Base-by-base conservation (phyloP, 2,329 filamentous ascomycete species). In the Trichophyton mentagrophytes region DNA sequence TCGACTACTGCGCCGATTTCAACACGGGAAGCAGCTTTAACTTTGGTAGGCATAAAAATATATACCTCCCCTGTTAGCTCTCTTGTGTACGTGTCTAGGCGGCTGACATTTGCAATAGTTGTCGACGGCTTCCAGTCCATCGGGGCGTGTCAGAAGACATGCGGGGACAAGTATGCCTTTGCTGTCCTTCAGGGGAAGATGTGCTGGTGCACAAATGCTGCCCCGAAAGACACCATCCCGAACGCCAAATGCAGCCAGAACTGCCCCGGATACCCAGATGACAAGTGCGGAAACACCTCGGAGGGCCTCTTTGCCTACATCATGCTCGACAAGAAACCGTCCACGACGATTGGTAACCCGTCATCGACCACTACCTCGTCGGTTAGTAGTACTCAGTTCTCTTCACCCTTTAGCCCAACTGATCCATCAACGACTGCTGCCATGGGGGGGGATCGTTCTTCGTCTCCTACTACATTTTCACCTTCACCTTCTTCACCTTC, bases 121-220 rank as follows among this genome's bases (percentile, higher is more conserved):
- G 60, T 65, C 47, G 67, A 69, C 63, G 70, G 66, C 27, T 79
- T 69, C 63, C 76, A 79, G 64, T 79, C 77, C 7, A 77, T 77
- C 62, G 78, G 78, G 61, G 67, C 67, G 3, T 80, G 78, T 63
- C 57, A 68, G 47, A 58, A 63, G 0, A 71, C 70, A 38, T 80
- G 78, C 65, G 65, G 66, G 44, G 65, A 65, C 22, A 67, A 71
- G 36, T 79, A 77, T 65, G 77, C 76, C 2, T 76, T 78, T 61
- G 77, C 72, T 13, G 70, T 80, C 42, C 61, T 79, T 8, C 76
- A 77, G 64, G 74, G 69, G n/a, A 71, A 75, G 59, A 67, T 69
- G 17, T 80, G 78, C 66, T 80, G 78, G 77, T 80, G 78, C 66
- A 76, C 77, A 7, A 74, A 79, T 62, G 74, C 77, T 58, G 69